These are phyloP conservation scores for Vaccinium macrocarpon DNA, from an alignment of 148 eudicot species.

Conservation along the genomic window DNA sequence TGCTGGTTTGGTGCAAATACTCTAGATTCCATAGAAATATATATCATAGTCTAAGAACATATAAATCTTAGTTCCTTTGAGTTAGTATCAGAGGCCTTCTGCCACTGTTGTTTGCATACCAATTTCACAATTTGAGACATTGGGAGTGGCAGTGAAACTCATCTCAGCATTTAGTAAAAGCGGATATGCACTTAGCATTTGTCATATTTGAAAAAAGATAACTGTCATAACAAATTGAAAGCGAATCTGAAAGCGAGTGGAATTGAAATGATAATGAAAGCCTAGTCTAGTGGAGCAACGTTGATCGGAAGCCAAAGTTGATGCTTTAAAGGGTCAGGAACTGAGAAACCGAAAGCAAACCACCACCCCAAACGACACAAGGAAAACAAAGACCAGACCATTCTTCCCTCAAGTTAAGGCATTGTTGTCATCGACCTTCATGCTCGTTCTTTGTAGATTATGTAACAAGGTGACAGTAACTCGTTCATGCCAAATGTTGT, in stretches of 20 bases:
- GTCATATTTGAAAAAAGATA: background rate
- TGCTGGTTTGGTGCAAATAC: background rate
- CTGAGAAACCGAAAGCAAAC: background rate
- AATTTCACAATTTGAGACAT: background rate
- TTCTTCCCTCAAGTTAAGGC: background rate
- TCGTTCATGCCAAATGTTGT: background rate
- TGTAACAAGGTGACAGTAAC: background rate
- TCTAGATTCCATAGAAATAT: background rate
- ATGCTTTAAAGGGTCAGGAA: background rate
- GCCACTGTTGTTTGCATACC: background rate
- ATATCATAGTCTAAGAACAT: background rate
- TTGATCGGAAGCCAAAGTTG: background rate
- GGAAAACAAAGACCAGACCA: background rate
- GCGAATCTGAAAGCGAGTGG: background rate
- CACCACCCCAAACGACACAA: background rate
- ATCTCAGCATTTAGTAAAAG: background rate
- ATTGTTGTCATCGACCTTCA: background rate
- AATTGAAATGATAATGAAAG: background rate
- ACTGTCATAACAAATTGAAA: background rate
- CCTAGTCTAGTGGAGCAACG: background rate
- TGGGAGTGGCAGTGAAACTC: background rate
- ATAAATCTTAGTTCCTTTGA: background rate
- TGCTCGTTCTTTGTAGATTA: background rate
- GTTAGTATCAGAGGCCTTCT: background rate
- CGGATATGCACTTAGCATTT: background rate